Conservation (phyloP, 1,139 yeast genomes). For the Yamadazyma blattariae region DNA sequence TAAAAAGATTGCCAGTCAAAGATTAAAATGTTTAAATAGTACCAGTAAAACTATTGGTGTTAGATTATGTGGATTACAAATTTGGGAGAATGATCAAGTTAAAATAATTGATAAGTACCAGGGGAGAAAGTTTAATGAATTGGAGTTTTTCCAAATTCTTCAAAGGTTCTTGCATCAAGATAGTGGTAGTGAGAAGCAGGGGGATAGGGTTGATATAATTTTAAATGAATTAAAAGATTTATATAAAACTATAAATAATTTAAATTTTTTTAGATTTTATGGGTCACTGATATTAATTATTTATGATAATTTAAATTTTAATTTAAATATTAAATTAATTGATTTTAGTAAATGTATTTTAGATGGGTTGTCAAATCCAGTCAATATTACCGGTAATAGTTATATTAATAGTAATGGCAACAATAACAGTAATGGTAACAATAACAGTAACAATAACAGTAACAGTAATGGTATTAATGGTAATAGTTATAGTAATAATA, state of each 20-base stretch:
- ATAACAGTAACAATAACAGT: too few relatives aligned
- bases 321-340: constrained; percentile 66
- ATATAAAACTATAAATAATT: constrained; percentile 47
- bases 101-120: constrained; percentile 68
- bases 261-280: constrained; percentile 84
- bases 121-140: constrained; percentile 77
- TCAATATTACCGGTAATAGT: too few relatives aligned
- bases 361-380: too few relatives aligned
- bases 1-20: constrained; percentile 75
- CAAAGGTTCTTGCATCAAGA: constrained; percentile 46
- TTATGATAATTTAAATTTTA: constrained; percentile 36
- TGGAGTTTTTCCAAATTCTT: constrained; percentile 57
- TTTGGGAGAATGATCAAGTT: constrained; percentile 19
- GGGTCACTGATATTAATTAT: constrained; percentile 87
- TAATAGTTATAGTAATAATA: too few relatives aligned
- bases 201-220: constrained; percentile 67
- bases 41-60: constrained; percentile 86
- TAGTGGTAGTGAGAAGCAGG: constrained; percentile 54
- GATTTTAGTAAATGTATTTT: constrained; percentile 76
- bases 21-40: constrained; percentile 75
- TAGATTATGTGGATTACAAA: constrained; percentile 92
- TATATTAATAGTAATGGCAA: too few relatives aligned
- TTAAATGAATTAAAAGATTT: constrained; percentile 60
- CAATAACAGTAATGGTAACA: too few relatives aligned
- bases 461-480: too few relatives aligned